Evolutionary conservation across 805 yeast genomes (phyloP), one percentile per base, ranked within the genome.

Genomic region (Candida qinlingensis): DNA sequence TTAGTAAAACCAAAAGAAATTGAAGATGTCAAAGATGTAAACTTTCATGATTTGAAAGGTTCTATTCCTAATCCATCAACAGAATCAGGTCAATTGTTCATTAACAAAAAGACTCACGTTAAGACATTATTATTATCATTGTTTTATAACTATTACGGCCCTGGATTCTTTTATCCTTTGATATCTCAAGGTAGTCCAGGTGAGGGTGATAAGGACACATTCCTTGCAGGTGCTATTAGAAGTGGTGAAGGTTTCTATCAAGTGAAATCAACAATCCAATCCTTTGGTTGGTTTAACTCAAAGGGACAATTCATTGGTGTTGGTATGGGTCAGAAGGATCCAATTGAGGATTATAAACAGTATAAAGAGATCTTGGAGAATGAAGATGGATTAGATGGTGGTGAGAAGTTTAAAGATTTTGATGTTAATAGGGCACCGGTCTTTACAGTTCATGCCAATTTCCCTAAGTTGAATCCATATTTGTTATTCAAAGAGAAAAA

Each of bases 181-280:
- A 68, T 85, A 54, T 76, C 86, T 0, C 92, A 85, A 61, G 87
- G 87, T 2, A 72, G 78, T 34, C 82, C 87, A 0, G 90, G 90
- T 6, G 85, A 84, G 64, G 90, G 90, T 41, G 90, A 85, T 56
- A 83, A 84, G 57, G 90, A 85, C 54, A 82, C 90, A 0, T 83
- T 83, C 60, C 74, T 79, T 25, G 76, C 83, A 1, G 87, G 87
- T 9, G 48, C 48, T n/a, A 31, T 26, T 36, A 35, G 10, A 7
- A 12, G 34, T 10, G 34, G 39, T 4, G n/a, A 11, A 28, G n/a
- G 29, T 3, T 45, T 33, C 29, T 45, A 45, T 37, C 48, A 45
- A 37, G 44, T 45, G 9, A 36, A 40, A 27, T 31, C 33, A 30
- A 38, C 39, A 9, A n/a, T 45, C n/a, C 25, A 30, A 30, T 10